Evolutionary conservation across 2,329 filamentous ascomycete genomes (phyloP).

Genomic region (Nigrospora oryzae): DNA sequence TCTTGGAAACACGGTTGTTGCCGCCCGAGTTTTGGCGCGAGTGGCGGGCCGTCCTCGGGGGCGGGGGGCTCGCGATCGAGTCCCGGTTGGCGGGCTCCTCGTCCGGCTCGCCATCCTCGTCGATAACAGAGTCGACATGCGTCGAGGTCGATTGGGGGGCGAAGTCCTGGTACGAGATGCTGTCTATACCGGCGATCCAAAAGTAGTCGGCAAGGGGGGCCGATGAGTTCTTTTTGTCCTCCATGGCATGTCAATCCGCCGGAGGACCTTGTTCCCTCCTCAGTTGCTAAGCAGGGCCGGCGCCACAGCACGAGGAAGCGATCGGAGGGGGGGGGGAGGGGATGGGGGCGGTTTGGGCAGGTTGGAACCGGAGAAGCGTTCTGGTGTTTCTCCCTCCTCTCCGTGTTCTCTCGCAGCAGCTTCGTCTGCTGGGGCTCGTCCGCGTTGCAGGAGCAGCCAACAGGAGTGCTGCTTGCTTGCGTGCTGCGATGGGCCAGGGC

Average conservation of each 20-base stretch:
- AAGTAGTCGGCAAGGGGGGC: slow-evolving; percentile 66
- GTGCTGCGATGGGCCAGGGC: too few relatives aligned
- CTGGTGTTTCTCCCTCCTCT: not conserved
- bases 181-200: slow-evolving; percentile 66
- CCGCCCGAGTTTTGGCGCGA: slow-evolving; percentile 48
- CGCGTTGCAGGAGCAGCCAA: too few relatives aligned
- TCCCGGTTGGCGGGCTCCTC: slow-evolving; percentile 10
- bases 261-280: slow-evolving; percentile 6
- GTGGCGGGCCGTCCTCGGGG: slow-evolving; percentile 39
- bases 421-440: too few relatives aligned
- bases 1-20: slow-evolving; percentile 47
- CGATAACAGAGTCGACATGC: slow-evolving; percentile 49
- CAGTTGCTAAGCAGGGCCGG: too few relatives aligned
- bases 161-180: slow-evolving; percentile 54
- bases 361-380: not conserved
- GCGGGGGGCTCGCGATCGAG: slow-evolving; percentile 11
- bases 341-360: not conserved
- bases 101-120: slow-evolving; percentile 52
- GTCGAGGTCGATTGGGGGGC: slow-evolving; percentile 26
- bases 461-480: too few relatives aligned
- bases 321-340: not conserved
- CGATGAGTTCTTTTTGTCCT: slow-evolving; percentile 45
- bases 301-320: too few relatives aligned
- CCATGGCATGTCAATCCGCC: slow-evolving; percentile 37
- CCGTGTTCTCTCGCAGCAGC: not conserved